Conservation (phyloP, 192 early-diverging fungal species). For the Coemansia sp. region DNA sequence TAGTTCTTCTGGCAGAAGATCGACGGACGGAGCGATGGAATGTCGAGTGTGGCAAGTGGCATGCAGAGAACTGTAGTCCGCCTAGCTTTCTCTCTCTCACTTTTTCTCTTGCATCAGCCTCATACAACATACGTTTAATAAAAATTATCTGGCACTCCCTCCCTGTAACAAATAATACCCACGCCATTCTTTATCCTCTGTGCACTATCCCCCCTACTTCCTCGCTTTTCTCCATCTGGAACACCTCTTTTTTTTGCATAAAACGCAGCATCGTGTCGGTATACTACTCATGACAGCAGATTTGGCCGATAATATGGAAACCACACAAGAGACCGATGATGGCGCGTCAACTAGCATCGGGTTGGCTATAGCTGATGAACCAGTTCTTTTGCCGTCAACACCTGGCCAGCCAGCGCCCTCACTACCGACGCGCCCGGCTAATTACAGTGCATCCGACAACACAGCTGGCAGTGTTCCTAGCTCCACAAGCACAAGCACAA, state of each 20-base stretch:
- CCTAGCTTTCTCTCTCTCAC: background rate
- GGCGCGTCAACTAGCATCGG: background rate
- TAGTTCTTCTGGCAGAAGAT: background rate
- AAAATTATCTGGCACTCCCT: background rate
- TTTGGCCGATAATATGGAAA: background rate
- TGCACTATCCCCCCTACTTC: background rate
- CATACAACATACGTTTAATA: background rate
- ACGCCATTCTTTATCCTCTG: background rate
- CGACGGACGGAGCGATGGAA: background rate
- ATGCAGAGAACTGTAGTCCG: background rate
- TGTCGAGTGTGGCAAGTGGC: background rate
- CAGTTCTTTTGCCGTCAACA: background rate
- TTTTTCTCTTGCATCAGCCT: background rate
- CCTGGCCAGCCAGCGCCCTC: background rate
- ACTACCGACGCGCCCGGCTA: constrained; percentile 10
- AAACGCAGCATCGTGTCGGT: background rate
- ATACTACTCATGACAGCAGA: background rate
- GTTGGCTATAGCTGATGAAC: too few species aligned
- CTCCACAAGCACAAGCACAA: constrained; percentile 29
- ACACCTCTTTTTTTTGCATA: background rate
- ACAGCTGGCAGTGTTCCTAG: constrained; percentile 16
- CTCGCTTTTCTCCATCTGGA: background rate
- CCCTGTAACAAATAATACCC: background rate
- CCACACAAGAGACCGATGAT: background rate
- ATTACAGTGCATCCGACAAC: constrained; percentile 11